These are phyloP conservation scores for Cercospora citrullina DNA, from an alignment of 2,329 filamentous ascomycete species.

Conservation along the genomic window DNA sequence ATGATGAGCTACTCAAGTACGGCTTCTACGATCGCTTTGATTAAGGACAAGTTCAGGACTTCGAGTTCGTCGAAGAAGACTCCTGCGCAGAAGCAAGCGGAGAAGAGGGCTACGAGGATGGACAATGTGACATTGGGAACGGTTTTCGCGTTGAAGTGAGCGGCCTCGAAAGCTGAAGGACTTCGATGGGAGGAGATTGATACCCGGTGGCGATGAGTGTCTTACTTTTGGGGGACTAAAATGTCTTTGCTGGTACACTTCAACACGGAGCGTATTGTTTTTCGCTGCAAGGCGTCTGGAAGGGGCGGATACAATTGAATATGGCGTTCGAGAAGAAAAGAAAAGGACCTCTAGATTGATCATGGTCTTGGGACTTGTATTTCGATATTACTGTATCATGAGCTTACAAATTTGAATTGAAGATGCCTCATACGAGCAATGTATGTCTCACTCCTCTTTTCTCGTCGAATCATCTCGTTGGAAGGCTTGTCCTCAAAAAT, in stretches of 20 bases:
- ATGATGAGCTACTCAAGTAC: conserved; percentile 14
- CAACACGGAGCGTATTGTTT: not conserved
- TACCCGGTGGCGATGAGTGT: not conserved
- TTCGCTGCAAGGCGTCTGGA: not conserved
- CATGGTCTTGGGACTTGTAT: not conserved
- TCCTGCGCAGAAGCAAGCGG: conserved; percentile 19
- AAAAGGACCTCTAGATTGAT: not conserved
- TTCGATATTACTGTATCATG: not conserved
- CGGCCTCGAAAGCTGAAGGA: no score
- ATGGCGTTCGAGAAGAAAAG: not conserved
- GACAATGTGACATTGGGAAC: conserved; percentile 16
- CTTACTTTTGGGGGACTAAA: not conserved
- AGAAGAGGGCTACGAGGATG: conserved; percentile 10
- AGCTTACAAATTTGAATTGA: not conserved
- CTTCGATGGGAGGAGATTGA: not conserved
- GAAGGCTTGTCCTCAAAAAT: not conserved
- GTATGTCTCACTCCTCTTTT: not conserved
- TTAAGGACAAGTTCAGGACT: conserved; percentile 21
- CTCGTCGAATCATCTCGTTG: not conserved
- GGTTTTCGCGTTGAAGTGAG: conserved; percentile 15
- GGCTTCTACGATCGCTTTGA: conserved; percentile 18
- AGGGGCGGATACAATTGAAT: not conserved
- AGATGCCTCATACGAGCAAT: not conserved
- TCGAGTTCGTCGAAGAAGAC: conserved; percentile 9
- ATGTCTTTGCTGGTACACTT: not conserved